Base-by-base conservation (phyloP, 2,329 filamentous ascomycete species). In the Emmonsia crescens region DNA sequence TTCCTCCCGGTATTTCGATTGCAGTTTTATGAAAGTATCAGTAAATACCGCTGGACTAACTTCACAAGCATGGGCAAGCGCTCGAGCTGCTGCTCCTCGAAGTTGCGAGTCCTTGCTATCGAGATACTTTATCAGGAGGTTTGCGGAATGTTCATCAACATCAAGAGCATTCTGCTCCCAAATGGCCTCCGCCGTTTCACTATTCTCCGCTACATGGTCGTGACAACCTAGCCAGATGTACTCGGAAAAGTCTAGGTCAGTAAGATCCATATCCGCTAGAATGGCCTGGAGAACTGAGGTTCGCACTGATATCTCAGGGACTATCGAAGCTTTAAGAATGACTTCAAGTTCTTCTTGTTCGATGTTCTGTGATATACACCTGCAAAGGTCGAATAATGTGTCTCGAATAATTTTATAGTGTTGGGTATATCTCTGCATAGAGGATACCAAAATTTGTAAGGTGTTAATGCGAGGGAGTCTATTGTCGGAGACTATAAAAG, bases 331-430 rank as follows among this genome's bases (percentile, higher is more conserved):
- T 64, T 85, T 83, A 12, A 91, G 83, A n/a, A 97, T 82, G 19
- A 89, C 84, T 12, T 79, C 76, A 61, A 94, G 86, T 75, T 99
- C 95, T 1, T 82, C 76, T 3, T 80, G 73, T 61, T 75, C 86
- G 66, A 96, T 91, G 68, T 91, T 96, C 2, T 89, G 85, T 2
- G 93, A 88, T 59, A 97, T 82, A 65, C 88, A 92, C 63, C 91
- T 86, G 69, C 89, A 90, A 66, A 95, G 83, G 72, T 97, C 91
- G 60, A 88, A 82, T 65, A 99, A 84, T 69, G 91, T 96, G 74
- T 99, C 94, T 73, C 93, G 96, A 76, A 96, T 85, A 62, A 92
- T 80, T 75, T 96, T 96, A 79, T 96, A 96, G 75, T 99, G 94
- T 70, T 96, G 91, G 52, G 86, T 88, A 73, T 96, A 96, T 63